A percentile compares a stretch with the other conserved stretches of the same genome.
Evolutionary conservation across 352 stramenopile species (phyloP).

Genomic region (Globisporangium iwayamae): DNA sequence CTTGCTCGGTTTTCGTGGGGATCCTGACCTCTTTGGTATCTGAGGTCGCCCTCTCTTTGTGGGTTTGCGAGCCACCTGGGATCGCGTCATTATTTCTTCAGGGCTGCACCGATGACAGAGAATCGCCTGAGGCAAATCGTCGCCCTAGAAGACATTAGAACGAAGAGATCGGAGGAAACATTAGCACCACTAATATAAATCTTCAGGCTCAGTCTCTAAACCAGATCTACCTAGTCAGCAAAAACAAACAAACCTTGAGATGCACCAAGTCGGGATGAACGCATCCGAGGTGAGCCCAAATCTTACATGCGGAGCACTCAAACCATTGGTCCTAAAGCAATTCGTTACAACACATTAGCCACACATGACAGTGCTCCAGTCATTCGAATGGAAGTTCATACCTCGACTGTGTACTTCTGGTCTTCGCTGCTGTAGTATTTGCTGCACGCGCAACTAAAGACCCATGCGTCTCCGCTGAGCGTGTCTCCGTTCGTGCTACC

Average conservation of each 20-base stretch:
- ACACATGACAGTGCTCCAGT: background rate
- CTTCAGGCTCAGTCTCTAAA: background rate
- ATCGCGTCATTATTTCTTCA: background rate
- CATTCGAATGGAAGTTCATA: slow-evolving; percentile 15
- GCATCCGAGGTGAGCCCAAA: slow-evolving; percentile 74
- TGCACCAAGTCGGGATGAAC: slow-evolving; percentile 43
- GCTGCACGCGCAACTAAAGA: slow-evolving; percentile 68
- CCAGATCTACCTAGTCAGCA: too few relatives aligned
- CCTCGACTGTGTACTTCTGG: slow-evolving; percentile 44
- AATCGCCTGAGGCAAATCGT: slow-evolving; percentile 15
- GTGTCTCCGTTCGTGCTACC: slow-evolving; percentile 20
- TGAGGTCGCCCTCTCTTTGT: background rate
- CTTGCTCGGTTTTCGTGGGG: slow-evolving; percentile 12
- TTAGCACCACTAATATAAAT: background rate
- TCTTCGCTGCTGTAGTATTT: slow-evolving; percentile 67
- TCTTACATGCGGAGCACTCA: slow-evolving; percentile 74
- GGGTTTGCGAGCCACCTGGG: background rate
- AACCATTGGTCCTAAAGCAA: slow-evolving; percentile 66
- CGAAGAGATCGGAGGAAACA: background rate
- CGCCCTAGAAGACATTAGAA: slow-evolving; percentile 3
- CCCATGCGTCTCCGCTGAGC: slow-evolving; percentile 55
- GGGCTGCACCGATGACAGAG: slow-evolving; percentile 5
- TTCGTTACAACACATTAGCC: background rate
- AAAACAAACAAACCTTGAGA: slow-evolving; percentile 19
- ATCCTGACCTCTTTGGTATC: background rate